Conservation (phyloP, 768 basidiomycete genomes). For the Lentinula detonsa region DNA sequence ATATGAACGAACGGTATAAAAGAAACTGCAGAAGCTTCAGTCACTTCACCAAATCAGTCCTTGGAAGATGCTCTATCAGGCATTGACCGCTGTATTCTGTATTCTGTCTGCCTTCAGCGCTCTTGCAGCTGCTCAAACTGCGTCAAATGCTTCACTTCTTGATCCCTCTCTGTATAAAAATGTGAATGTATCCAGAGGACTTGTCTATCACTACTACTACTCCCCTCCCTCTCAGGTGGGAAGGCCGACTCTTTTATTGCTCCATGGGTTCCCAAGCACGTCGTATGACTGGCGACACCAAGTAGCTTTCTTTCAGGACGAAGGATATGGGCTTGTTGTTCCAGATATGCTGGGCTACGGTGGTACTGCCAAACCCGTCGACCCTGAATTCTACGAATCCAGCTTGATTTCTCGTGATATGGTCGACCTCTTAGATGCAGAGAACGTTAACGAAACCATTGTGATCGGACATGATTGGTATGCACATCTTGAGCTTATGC, state of each 20-base stretch:
- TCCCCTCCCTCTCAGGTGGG: background rate
- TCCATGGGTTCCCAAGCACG: slow-evolving; percentile 39
- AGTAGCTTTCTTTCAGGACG: slow-evolving; percentile 27
- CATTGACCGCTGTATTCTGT: background rate
- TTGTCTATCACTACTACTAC: slow-evolving; percentile 12
- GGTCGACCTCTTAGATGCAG: slow-evolving; percentile 25
- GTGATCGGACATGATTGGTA: slow-evolving; percentile 30
- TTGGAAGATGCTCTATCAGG: background rate
- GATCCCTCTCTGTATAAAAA: slow-evolving; percentile 13
- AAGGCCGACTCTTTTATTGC: slow-evolving; percentile 33
- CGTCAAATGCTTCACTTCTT: slow-evolving; percentile 11
- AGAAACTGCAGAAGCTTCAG: background rate
- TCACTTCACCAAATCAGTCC: background rate
- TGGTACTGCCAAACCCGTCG: slow-evolving; percentile 34
- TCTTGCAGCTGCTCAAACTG: background rate
- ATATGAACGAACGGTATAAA: too few relatives aligned
- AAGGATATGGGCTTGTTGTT: slow-evolving; percentile 37
- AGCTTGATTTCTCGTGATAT: slow-evolving; percentile 22
- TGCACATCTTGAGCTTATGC: background rate
- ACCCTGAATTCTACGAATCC: slow-evolving; percentile 18
- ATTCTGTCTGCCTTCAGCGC: background rate
- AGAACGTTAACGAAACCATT: slow-evolving; percentile 19
- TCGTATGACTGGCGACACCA: slow-evolving; percentile 33
- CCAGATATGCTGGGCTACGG: slow-evolving; percentile 46
- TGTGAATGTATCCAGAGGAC: slow-evolving; percentile 12